These are phyloP conservation scores for Amphicarpaea edgeworthii DNA, from an alignment of 306 rosid species.

Conservation along the genomic window DNA sequence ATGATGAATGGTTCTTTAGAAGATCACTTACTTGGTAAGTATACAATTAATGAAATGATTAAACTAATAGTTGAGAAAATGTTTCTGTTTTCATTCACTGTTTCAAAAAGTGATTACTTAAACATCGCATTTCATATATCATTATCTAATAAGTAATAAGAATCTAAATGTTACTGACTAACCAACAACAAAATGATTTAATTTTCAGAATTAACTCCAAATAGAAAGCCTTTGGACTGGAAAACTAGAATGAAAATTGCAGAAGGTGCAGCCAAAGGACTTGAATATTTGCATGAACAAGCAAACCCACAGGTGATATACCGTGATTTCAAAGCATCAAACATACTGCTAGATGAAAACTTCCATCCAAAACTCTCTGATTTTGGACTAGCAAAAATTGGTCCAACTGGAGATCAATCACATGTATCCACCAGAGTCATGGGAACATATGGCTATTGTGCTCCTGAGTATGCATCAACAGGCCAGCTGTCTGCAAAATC, in stretches of 20 bases:
- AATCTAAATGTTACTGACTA: not conserved
- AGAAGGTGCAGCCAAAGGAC: conserved; percentile 87
- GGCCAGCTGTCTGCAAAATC: conserved; percentile 84
- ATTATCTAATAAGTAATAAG: not conserved
- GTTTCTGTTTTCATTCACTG: too few relatives aligned
- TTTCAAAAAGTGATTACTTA: too few relatives aligned
- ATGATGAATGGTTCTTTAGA: conserved; percentile 83
- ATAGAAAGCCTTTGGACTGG: conserved; percentile 73
- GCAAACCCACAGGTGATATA: conserved; percentile 89
- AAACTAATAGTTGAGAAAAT: not conserved
- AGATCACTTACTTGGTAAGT: conserved; percentile 86
- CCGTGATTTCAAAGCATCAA: conserved; percentile 90
- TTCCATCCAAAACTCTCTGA: conserved; percentile 87
- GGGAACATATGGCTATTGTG: conserved; percentile 98
- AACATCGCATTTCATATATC: not conserved
- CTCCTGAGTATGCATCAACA: conserved; percentile 90
- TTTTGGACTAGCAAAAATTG: conserved; percentile 91
- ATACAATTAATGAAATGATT: not conserved
- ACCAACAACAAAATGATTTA: conserved; percentile 24
- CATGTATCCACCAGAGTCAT: conserved; percentile 95
- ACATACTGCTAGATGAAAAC: conserved; percentile 73
- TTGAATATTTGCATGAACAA: conserved; percentile 78
- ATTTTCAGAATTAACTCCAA: conserved; percentile 55
- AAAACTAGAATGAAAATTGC: conserved; percentile 79
- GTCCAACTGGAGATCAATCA: conserved; percentile 73